These are phyloP conservation scores for Lobosporangium transversale DNA, from an alignment of 192 early-diverging fungal genomes.

Conservation along the genomic window DNA sequence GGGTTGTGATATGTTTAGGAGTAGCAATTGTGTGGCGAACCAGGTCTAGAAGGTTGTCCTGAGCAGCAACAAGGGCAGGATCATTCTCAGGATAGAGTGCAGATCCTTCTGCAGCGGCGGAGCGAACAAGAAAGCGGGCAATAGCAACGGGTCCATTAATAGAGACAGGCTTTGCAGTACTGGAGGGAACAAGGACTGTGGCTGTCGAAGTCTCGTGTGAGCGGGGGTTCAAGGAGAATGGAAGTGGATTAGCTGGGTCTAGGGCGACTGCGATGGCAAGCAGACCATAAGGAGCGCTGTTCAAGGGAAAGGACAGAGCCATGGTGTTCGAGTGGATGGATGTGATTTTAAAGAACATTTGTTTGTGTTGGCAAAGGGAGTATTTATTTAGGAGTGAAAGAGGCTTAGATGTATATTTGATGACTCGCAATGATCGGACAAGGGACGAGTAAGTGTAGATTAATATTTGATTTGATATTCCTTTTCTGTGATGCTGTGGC, in stretches of 20 bases:
- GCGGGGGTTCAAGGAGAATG: slow-evolving; percentile 25
- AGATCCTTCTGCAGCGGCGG: neutral
- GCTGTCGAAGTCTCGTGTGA: slow-evolving; percentile 9
- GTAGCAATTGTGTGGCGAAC: slow-evolving; percentile 47
- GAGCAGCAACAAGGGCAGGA: slow-evolving; percentile 6
- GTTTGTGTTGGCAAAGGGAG: too few relatives aligned
- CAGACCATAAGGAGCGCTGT: slow-evolving; percentile 50
- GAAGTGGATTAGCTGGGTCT: slow-evolving; percentile 7
- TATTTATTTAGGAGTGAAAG: too few relatives aligned
- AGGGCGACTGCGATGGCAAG: slow-evolving; percentile 29
- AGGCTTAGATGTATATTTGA: too few relatives aligned
- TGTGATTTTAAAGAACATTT: too few relatives aligned
- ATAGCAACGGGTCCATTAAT: slow-evolving; percentile 32
- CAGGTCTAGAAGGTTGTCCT: slow-evolving; percentile 44
- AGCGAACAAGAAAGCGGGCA: slow-evolving; percentile 47
- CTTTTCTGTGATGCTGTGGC: too few relatives aligned
- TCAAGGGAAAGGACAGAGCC: slow-evolving; percentile 50
- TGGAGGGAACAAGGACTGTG: slow-evolving; percentile 16
- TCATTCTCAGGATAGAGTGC: slow-evolving; percentile 40
- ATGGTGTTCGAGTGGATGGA: too few relatives aligned
- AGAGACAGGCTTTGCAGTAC: slow-evolving; percentile 20
- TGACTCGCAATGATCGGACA: too few relatives aligned
- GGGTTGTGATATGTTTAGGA: slow-evolving; percentile 48
- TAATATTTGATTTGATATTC: too few relatives aligned
- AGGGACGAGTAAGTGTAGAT: too few relatives aligned